These are phyloP conservation scores for Psilocybe tampanensis DNA, from an alignment of 768 basidiomycete genomes.

Conservation along the genomic window DNA sequence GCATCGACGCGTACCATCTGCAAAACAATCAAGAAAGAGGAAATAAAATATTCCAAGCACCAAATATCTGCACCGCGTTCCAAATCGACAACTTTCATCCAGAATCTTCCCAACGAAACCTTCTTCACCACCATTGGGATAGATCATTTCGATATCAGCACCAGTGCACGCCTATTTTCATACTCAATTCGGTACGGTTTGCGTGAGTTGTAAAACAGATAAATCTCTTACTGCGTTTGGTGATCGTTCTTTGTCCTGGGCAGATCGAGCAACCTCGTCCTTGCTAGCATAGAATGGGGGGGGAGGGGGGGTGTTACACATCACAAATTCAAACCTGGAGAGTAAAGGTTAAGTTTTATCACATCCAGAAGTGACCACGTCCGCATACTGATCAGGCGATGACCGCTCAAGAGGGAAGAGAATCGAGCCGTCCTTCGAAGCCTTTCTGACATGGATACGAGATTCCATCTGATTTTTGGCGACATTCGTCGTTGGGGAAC, in stretches of 20 bases:
- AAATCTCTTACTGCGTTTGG: constrained; percentile 81
- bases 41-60: neutral
- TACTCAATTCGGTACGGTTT: no score
- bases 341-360: neutral
- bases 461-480: constrained; percentile 52
- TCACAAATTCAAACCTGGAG: constrained; percentile 70
- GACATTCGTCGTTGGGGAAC: constrained; percentile 60
- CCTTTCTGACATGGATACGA: constrained; percentile 50
- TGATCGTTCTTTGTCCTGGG: constrained; percentile 60
- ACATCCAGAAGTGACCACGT: neutral
- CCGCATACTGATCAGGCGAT: constrained; percentile 13
- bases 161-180: constrained; percentile 87
- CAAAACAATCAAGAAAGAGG: neutral
- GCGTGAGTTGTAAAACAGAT: no score
- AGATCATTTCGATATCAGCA: constrained; percentile 83
- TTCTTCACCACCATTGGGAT: constrained; percentile 80
- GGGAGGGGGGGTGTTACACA: no score
- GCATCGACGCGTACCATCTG: constrained; percentile 93
- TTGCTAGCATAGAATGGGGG: constrained; percentile 89
- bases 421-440: constrained; percentile 40
- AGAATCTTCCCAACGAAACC: constrained; percentile 80
- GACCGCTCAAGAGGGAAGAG: constrained; percentile 41
- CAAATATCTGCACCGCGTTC: constrained; percentile 62
- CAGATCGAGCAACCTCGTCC: constrained; percentile 64
- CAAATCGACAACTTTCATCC: constrained; percentile 59